Evolutionary conservation across 768 basidiomycete genomes (phyloP), one percentile per base, ranked within the genome.

Genomic region (Hypholoma sublateritium): DNA sequence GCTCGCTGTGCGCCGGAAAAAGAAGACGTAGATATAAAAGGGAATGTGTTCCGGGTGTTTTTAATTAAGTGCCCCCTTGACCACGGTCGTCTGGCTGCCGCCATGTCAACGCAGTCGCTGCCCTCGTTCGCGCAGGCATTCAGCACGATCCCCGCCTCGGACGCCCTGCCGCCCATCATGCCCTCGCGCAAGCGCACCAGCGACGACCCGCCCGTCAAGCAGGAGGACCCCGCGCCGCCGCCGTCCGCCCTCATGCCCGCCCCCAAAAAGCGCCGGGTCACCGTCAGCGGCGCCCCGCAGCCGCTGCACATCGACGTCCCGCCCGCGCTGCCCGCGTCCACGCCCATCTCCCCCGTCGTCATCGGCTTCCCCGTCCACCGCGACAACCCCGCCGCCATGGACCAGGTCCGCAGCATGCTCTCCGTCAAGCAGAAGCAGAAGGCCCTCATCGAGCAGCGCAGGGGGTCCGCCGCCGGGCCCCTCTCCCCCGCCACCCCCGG

Each of bases 71-170:
- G 39, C 22, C 17, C 32, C 5, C 51, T 51, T 24, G 19, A 17
- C 41, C 24, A 53, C 51, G 39, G 41, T 37, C 43, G 41, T 37
- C 43, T 50, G 14, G 43, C 52, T 53, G 55, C 78, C 76, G 51
- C 72, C 57, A 80, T 80, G 79, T 76, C 80, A 60, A 67, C 55
- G 59, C 86, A 85, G 69, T 86, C 88, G 9, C 82, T 92, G 37
- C 90, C 90, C 39, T 88, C 90, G 42, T 92, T 92, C 70, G 85
- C 86, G 1, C 86, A 88, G 73, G 83, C 90, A 0, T 92, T 92
- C 73, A 83, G 80, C 68, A 74, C 63, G 50, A 79, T 80, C 1
- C 83, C 85, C 5, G 71, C 88, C 53, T 75, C 68, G 70, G 86
- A 85, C 69, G 70, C 83, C 41, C 75, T 90, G 3, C 88, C 89